Base-by-base conservation (phyloP, 345 rosid genomes). In the Arabis alpina region DNA sequence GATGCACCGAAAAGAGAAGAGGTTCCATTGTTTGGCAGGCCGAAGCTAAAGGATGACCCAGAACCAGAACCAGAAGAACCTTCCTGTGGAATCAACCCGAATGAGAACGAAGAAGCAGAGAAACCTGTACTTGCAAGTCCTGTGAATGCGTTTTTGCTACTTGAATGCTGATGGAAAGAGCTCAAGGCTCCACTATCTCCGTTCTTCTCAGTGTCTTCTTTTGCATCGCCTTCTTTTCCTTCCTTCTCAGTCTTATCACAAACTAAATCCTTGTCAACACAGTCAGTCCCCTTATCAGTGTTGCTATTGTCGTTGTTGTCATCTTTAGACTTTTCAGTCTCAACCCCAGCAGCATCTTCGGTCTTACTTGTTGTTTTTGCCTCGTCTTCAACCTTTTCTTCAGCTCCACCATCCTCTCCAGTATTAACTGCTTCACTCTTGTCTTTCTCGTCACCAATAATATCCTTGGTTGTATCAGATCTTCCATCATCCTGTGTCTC, bases 101-200 rank as follows among this genome's bases (percentile, higher is more conserved):
- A 93, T 6, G 92, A 77, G 78, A 87, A 93, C 7, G 88, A 68
- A 30, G 89, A 54, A 66, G 79, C 55, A 9, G 96, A 82, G 73
- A 91, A 83, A 34, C 94, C 92, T 58, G 97, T 87, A 48, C 98
- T 95, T 14, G 91, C 86, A 75, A 94, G 88, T 63, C 96, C 97
- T 1, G 90, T 83, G 83, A 94, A 89, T 27, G 99, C 99, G 72
- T 91, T 94, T 84, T 83, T 87, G 72, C 76, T 89, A 69, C 95
- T 94, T 42, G 97, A 94, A 78, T 91, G 97, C 82, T 91, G 95
- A 47, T 82, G 91, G 77, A 94, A 94, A 50, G 99, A 89, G 76
- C 82, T 91, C 77, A 94, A 57, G 4, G 80, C 77, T 5, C 82
- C 59, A 70, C 79, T 80, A 50, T 85, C 92, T 41, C 86, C 77